phyloP scores from a whole-genome alignment of 345 rosid genomes.

The Brassica cretica region DNA sequence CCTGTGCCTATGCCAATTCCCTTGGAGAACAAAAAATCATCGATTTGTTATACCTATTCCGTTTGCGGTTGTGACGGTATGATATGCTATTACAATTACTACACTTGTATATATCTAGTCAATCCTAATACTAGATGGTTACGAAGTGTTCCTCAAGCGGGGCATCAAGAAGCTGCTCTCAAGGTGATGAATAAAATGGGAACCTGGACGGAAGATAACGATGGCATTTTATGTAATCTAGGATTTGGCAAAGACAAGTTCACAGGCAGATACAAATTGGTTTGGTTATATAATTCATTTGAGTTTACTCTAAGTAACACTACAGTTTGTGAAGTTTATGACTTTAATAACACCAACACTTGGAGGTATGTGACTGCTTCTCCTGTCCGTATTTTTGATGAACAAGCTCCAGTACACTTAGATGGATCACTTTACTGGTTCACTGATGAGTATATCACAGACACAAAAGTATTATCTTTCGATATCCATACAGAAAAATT shows the following conservation, averaged over 20 bases:
- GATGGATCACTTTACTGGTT: slow-evolving; percentile 1
- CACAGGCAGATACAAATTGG: not conserved
- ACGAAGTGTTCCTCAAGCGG: slow-evolving; percentile 12
- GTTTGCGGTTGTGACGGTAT: slow-evolving; percentile 7
- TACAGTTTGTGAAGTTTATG: not conserved
- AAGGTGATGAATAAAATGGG: no score
- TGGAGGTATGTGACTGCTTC: slow-evolving; percentile 7
- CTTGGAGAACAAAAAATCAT: not conserved
- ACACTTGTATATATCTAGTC: not conserved
- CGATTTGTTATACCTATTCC: not conserved
- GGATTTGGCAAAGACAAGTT: slow-evolving; percentile 4
- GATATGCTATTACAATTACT: not conserved
- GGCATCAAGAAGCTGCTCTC: not conserved
- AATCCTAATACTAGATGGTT: slow-evolving; percentile 1
- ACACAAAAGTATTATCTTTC: not conserved
- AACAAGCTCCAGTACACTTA: not conserved
- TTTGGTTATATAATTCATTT: slow-evolving; percentile 1
- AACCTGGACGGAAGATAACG: no score
- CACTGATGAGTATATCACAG: not conserved
- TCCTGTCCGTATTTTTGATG: not conserved
- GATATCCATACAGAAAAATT: not conserved
- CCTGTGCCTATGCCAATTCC: not conserved
- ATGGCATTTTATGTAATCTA: not conserved
- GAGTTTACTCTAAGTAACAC: not conserved
- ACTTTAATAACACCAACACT: not conserved